Base-by-base conservation (phyloP, 2,329 filamentous ascomycete genomes). In the Colletotrichum cereale region DNA sequence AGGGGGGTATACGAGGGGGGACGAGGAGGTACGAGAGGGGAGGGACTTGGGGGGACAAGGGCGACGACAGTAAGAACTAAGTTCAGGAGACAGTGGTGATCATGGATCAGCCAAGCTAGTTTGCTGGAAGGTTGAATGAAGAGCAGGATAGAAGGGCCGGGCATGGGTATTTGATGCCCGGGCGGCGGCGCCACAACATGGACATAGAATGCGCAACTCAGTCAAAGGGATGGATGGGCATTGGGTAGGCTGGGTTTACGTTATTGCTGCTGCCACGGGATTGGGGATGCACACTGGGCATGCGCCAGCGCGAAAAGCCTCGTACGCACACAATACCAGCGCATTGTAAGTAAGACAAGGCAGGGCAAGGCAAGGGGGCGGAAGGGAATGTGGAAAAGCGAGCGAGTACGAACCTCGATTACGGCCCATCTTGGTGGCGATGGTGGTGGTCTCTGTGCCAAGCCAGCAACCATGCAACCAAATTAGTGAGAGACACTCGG, bases 401-500 rank as follows among this genome's bases (percentile, higher is more conserved):
- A 44, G 38, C 26, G 18, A 66, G 66, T 50, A 72, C 70, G 57
- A 66, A 72, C 70, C 70, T 72, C 70, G 60, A 71, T 72, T 72
- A 44, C 70, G 70, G 26, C 66, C 70, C 70, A 72, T 72, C 55
- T 66, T 60, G 55, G 62, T 40, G 24, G 38, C 18, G 56, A 24
- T 26, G 44, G 56, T 31, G 24, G 40, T 40, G 10, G 11, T 34
- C 12, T 38, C 44, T 62, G 7, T 50, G 66, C 67, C 70, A 71
- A 72, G 70, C 70, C 66, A 72, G 67, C 31, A 69, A 71, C 53
- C 65, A 71, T 64, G 70, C 70, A 72, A 64, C 16, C 34, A 72
- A 72, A 71, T 72, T 72, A 71, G 31, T 71, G 69, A 68, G 65
- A 71, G 69, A 71, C 69, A 71, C 26, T 53, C 65, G 60, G 42